Percentiles rank a stretch among this genome's conserved stretches.
These are phyloP conservation scores for Urtica urens DNA, from an alignment of 306 rosid species.

Conservation along the genomic window DNA sequence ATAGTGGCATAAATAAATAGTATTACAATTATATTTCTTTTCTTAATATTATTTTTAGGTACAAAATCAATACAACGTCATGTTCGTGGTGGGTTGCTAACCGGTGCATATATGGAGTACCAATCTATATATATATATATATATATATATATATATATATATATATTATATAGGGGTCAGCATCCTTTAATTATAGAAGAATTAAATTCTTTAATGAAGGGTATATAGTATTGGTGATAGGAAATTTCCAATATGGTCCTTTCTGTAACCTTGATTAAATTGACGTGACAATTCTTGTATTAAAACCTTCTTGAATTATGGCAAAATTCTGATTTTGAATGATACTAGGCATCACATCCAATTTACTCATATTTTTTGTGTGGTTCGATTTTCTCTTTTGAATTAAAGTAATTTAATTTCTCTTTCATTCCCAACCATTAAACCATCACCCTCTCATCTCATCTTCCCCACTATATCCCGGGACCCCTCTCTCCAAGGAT, in stretches of 20 bases:
- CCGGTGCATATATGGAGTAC: background rate
- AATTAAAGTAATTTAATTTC: constrained; percentile 1
- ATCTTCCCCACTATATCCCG: background rate
- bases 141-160: background rate
- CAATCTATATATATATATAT: background rate
- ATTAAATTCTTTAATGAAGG: constrained; percentile 2
- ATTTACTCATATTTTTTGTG: constrained; percentile 1
- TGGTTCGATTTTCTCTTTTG: constrained; percentile 2
- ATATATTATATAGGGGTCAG: background rate
- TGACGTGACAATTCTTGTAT: constrained; percentile 14
- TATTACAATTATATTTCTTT: too few species aligned
- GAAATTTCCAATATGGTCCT: constrained; percentile 6
- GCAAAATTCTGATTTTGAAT: constrained; percentile 1
- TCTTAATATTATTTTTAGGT: too few species aligned
- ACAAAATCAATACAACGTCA: background rate
- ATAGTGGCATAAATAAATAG: too few species aligned
- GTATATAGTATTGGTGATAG: constrained; percentile 9
- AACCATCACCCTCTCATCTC: constrained; percentile 5
- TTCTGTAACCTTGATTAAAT: constrained; percentile 5
- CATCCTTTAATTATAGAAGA: constrained; percentile 9
- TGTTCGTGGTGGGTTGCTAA: background rate
- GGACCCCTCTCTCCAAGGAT: constrained; percentile 8
- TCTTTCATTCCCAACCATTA: background rate
- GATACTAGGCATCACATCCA: constrained; percentile 1
- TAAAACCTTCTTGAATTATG: constrained; percentile 5